A percentile compares a stretch with the other conserved stretches of the same genome.
These are phyloP conservation scores for Mortierella sp. DNA, from an alignment of 371 early-diverging fungal species.

Conservation along the genomic window DNA sequence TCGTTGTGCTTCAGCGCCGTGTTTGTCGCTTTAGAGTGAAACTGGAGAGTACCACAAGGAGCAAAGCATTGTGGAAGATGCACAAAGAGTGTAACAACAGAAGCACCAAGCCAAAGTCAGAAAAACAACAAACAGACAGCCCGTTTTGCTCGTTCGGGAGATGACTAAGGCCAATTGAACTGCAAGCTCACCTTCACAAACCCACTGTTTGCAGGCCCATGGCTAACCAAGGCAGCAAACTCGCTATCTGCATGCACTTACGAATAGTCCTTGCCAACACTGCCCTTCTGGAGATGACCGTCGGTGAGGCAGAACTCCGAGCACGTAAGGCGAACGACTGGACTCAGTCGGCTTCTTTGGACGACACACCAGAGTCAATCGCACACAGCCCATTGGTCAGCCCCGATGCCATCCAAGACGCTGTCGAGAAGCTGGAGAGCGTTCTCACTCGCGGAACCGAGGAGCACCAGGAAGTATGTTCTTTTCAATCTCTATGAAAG, in stretches of 20 bases:
- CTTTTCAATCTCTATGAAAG: background rate
- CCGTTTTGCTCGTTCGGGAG: background rate
- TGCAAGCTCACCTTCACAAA: background rate
- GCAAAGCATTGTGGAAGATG: background rate
- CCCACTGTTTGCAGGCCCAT: background rate
- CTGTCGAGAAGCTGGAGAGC: constrained; percentile 39
- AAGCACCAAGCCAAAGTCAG: background rate
- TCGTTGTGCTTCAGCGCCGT: background rate
- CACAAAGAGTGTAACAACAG: constrained; percentile 13
- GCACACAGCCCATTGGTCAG: constrained; percentile 25
- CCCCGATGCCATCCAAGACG: constrained; percentile 31
- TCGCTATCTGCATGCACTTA: background rate
- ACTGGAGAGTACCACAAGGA: constrained; percentile 4
- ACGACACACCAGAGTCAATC: constrained; percentile 38
- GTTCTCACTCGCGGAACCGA: constrained; percentile 39
- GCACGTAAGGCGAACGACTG: constrained; percentile 31
- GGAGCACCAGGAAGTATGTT: constrained; percentile 47
- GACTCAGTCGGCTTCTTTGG: constrained; percentile 29
- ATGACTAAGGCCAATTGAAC: constrained; percentile 28
- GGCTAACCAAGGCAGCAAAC: background rate
- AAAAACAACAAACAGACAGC: constrained; percentile 11
- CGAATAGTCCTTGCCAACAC: constrained; percentile 42
- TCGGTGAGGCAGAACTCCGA: constrained; percentile 37
- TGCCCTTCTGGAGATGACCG: constrained; percentile 42
- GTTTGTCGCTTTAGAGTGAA: constrained; percentile 34